These are phyloP conservation scores for Pseudogymnoascus sp. DNA, from an alignment of 2,329 filamentous ascomycete species.

Conservation along the genomic window DNA sequence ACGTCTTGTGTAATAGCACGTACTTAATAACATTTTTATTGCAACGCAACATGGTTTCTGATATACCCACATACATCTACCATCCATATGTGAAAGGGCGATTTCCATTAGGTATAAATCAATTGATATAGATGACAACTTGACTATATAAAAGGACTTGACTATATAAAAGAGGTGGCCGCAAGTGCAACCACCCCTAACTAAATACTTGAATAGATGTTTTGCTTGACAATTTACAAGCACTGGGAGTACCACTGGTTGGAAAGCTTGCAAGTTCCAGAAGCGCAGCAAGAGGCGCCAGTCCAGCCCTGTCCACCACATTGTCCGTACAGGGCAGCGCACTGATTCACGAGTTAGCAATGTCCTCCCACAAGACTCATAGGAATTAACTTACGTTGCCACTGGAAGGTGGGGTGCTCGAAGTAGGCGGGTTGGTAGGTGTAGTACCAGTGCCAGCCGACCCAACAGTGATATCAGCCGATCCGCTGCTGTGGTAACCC, in stretches of 20 bases:
- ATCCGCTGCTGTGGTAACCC: constrained; percentile 45
- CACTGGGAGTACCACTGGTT: background rate
- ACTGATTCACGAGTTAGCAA: background rate
- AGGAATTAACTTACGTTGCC: background rate
- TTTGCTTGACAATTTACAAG: background rate
- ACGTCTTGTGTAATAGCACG: background rate
- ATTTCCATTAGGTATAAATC: background rate
- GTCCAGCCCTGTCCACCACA: background rate
- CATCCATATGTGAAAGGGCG: background rate
- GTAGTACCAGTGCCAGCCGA: background rate
- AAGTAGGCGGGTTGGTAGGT: background rate
- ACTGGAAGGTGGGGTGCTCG: background rate
- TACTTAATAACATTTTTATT: background rate
- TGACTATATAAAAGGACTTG: background rate
- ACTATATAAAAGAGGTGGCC: background rate
- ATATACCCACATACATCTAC: background rate
- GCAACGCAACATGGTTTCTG: background rate
- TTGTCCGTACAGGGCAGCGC: background rate
- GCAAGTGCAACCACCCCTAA: background rate
- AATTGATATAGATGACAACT: background rate
- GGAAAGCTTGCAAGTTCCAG: background rate
- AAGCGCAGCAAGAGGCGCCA: background rate
- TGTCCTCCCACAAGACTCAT: background rate
- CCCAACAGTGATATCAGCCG: constrained; percentile 36
- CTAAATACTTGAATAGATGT: background rate